Evolutionary conservation across 1,284 basidiomycete genomes (phyloP), one percentile per base, ranked within the genome.

Genomic region (Volvariella volvacea): DNA sequence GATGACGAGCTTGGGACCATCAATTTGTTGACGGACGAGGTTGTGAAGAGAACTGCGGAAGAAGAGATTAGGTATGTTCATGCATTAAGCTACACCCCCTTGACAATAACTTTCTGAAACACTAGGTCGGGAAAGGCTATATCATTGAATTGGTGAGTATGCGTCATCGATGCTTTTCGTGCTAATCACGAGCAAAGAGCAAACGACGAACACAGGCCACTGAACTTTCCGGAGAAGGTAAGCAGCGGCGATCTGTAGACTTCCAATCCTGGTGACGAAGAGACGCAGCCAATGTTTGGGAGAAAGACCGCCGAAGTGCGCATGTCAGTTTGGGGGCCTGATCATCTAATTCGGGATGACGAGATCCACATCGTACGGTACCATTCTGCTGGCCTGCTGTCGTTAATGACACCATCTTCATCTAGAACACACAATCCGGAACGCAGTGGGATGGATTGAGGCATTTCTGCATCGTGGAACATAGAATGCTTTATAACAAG

Each of bases 381-480:
- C 42, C 15, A 32, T 49, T 15, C 20, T 42, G 34, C 1, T 33
- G 41, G 19, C 22, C 20, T 40, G 19, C 36, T 43, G n/a, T 41
- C 22, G 16, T 36, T 25, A 31, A 14, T 10, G 19, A 34, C n/a
- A 38, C 16, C 33, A 36, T 41, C 7, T n/a, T 19, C 42, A 25
- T 44, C 4, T 50, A 86, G 80, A 87, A 88, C 50, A 80, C 82
- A 0, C 84, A 87, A 65, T 82, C 80, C 0, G 82, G 84, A 19
- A 74, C 81, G 2, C 85, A 88, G 51, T 86, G 84, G 83, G 85
- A 87, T 52, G 80, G 84, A 2, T 47, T 83, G 52, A 71, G 74
- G 48, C 81, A 85, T 50, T 83, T 72, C 52, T 78, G 79, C 2
- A 50, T 84, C 34, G 44, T 63, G 2, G 68, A 74, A 22, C 71